Evolutionary conservation across 2,329 filamentous ascomycete genomes (phyloP).

Genomic region (Trichoderma sp.): DNA sequence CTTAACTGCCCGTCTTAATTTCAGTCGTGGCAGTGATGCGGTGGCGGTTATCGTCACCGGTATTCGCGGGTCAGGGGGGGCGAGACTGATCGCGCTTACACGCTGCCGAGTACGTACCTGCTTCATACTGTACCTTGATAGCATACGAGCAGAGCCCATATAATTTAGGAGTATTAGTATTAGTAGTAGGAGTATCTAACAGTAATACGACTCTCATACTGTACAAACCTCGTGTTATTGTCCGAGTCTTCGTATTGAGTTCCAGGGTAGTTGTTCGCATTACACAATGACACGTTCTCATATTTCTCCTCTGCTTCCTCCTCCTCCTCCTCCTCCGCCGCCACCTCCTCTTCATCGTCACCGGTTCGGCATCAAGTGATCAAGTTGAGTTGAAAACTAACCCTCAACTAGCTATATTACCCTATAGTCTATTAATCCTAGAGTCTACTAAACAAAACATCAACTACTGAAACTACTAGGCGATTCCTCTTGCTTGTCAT

Average conservation of each 20-base stretch:
- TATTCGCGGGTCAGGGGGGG: neutral
- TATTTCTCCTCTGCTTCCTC: neutral
- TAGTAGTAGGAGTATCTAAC: neutral
- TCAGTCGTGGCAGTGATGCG: neutral
- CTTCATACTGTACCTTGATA: neutral
- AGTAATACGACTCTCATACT: neutral
- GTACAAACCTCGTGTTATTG: neutral
- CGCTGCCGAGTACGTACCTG: neutral
- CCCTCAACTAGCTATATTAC: neutral
- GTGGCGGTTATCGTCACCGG: neutral
- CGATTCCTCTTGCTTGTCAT: neutral
- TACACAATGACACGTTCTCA: neutral
- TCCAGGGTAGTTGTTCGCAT: neutral
- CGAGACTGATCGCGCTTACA: neutral
- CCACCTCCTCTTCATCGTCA: neutral
- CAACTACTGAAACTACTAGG: neutral
- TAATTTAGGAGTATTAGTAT: neutral
- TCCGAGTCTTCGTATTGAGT: neutral
- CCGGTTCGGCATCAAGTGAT: neutral
- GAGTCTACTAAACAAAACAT: neutral
- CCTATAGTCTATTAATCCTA: neutral
- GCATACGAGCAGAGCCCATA: neutral
- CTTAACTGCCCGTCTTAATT: slow-evolving; percentile 3
- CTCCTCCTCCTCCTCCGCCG: neutral
- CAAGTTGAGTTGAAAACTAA: neutral